Evolutionary conservation across 1,284 basidiomycete species (phyloP).

Genomic region (Phellopilus nigrolimitatus): DNA sequence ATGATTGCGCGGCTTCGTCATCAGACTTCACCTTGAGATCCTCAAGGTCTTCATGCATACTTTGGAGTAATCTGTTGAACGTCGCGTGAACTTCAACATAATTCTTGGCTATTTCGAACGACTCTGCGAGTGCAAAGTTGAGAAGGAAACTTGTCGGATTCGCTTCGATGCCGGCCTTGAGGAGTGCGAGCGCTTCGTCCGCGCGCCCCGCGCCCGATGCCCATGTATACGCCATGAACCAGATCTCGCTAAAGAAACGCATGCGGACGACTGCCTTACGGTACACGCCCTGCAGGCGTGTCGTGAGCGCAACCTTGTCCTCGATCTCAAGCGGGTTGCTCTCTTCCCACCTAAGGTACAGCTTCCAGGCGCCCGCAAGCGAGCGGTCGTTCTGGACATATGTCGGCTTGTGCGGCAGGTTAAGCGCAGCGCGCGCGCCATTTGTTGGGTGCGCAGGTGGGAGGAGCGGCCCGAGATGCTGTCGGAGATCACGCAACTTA

Average conservation of each 20-base stretch:
- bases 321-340: conserved; percentile 90
- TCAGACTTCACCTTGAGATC: conserved; percentile 51
- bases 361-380: conserved; percentile 82
- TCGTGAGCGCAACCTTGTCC: conserved; percentile 63
- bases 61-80: conserved; percentile 69
- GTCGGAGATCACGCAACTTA: conserved; percentile 79
- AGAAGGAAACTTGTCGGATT: conserved; percentile 88
- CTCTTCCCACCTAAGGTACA: conserved; percentile 95
- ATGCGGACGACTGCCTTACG: conserved; percentile 85
- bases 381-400: conserved; percentile 72
- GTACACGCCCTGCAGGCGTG: conserved; percentile 80
- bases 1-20: conserved; percentile 34
- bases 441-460: conserved; percentile 40
- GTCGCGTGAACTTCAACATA: conserved; percentile 61
- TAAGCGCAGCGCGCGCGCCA: conserved; percentile 39
- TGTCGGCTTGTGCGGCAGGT: conserved; percentile 69
- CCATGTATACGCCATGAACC: conserved; percentile 92
- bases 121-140: conserved; percentile 86
- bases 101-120: conserved; percentile 66
- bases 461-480: conserved; percentile 62
- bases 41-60: conserved; percentile 72
- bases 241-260: conserved; percentile 94
- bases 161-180: conserved; percentile 84
- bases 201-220: conserved; percentile 66
- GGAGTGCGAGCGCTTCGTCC: conserved; percentile 79